Evolutionary conservation across 2,329 filamentous ascomycete genomes (phyloP).

Genomic region (Aspergillus chevalieri): DNA sequence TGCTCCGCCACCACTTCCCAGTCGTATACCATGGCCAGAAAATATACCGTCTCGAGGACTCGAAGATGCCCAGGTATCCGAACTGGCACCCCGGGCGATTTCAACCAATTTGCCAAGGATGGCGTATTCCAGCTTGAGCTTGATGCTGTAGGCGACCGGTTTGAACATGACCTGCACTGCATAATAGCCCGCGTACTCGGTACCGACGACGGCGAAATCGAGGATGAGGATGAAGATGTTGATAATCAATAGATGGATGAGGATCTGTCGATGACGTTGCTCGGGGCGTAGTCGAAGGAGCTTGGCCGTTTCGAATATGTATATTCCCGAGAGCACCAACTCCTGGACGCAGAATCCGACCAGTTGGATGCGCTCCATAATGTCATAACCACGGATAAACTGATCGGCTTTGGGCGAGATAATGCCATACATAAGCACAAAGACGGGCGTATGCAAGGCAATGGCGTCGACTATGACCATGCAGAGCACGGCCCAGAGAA

Average conservation of each 20-base stretch:
- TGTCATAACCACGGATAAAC: conserved; percentile 29
- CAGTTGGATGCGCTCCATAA: conserved; percentile 49
- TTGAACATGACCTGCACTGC: conserved; percentile 37
- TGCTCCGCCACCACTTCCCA: background rate
- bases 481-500: conserved; percentile 31
- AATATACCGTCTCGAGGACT: background rate
- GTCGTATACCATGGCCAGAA: background rate
- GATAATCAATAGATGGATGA: conserved; percentile 46
- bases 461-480: conserved; percentile 42
- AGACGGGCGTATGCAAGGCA: conserved; percentile 34
- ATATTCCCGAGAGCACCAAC: conserved; percentile 45
- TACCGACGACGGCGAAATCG: conserved; percentile 38
- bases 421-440: conserved; percentile 34
- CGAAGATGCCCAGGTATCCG: background rate
- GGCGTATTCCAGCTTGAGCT: conserved; percentile 51
- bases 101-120: conserved; percentile 44
- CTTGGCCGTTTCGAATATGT: conserved; percentile 44
- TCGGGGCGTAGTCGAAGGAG: conserved; percentile 15
- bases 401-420: conserved; percentile 10
- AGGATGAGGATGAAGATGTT: conserved; percentile 44
- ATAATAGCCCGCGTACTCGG: conserved; percentile 36
- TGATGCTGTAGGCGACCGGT: conserved; percentile 30
- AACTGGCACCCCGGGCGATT: conserved; percentile 10
- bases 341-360: conserved; percentile 51
- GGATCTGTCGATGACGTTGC: conserved; percentile 14